These are phyloP conservation scores for Corchorus olitorius DNA, from an alignment of 345 rosid species.

Conservation along the genomic window DNA sequence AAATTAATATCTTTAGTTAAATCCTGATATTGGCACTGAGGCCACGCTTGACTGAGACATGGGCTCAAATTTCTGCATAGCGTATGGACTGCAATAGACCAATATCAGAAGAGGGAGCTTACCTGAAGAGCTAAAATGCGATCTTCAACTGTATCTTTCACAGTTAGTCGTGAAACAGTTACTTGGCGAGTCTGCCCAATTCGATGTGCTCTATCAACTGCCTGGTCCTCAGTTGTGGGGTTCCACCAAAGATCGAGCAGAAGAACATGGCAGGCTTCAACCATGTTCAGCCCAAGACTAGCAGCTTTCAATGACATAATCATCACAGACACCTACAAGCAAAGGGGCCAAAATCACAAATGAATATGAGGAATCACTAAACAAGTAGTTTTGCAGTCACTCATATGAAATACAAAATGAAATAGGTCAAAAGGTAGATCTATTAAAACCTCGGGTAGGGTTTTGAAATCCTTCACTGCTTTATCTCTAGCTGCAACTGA, in stretches of 20 bases:
- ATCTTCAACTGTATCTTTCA: slow-evolving; percentile 90
- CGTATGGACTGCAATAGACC: not conserved
- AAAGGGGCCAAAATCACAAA: slow-evolving; percentile 1
- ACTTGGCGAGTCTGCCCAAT: slow-evolving; percentile 96
- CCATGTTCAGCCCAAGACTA: slow-evolving; percentile 97
- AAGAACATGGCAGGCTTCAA: slow-evolving; percentile 91
- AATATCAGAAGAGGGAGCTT: slow-evolving; percentile 9
- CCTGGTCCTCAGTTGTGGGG: slow-evolving; percentile 97
- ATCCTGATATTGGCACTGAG: no score
- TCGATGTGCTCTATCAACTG: slow-evolving; percentile 97
- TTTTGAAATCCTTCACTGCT: slow-evolving; percentile 95
- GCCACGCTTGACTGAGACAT: no score
- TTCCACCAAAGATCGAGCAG: slow-evolving; percentile 98
- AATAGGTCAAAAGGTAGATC: not conserved
- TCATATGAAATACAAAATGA: not conserved
- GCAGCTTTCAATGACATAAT: slow-evolving; percentile 99
- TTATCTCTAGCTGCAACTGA: slow-evolving; percentile 90
- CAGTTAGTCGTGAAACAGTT: slow-evolving; percentile 81
- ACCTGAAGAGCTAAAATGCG: slow-evolving; percentile 92
- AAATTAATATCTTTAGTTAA: not conserved
- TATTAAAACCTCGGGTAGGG: slow-evolving; percentile 75
- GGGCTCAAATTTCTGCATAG: not conserved
- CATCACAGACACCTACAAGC: slow-evolving; percentile 77
- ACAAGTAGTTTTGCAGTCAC: not conserved
- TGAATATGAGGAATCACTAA: not conserved